Base-by-base conservation (phyloP, 106 monocot genomes). In the Agapanthus africanus region DNA sequence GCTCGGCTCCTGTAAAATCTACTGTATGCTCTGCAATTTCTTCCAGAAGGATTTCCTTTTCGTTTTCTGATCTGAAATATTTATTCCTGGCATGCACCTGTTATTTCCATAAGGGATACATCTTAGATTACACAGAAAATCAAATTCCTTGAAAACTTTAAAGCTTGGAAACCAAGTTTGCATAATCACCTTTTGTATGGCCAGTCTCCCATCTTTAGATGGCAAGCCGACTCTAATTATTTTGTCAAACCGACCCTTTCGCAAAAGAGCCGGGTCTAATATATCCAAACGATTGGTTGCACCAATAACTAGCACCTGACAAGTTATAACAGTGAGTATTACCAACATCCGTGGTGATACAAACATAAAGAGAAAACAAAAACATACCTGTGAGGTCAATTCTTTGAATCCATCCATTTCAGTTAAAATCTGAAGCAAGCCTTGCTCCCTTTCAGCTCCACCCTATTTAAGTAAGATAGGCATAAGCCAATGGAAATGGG, bases 1-100 rank as follows among this genome's bases (percentile, higher is more conserved):
- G 80, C 78, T 91, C 91, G 11, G 91, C 91, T 82, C 91, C 91
- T n/a, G 91, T 91, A 74, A 91, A 91, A 76, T 91, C 91, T 49
- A 82, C 73, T 70, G 91, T 79, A 46, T 78, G 72, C 40, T 91
- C 91, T 10, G 91, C 91, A 69, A 91, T 74, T 78, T 91, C 91
- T 68, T 84, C 71, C 25, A 91, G 73, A 71, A 91, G 82, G 2
- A 32, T 46, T 10, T 87, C 70, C 31, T 87, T 91, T 71, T 91
- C 87, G 19, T 37, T 35, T 65, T 87, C 87, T 31, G 87, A 87
- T 37, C 62, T 77, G 74, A 91, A 91, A 77, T 74, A 87, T 71
- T 91, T 91, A 71, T 91, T 91, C 70, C 78, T 84, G 27, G 91
- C 91, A 82, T 91, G 91, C 11, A 87, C 87, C 87, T 87, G 71